Conservation (phyloP, 345 rosid genomes). For the Luvunga scandens region DNA sequence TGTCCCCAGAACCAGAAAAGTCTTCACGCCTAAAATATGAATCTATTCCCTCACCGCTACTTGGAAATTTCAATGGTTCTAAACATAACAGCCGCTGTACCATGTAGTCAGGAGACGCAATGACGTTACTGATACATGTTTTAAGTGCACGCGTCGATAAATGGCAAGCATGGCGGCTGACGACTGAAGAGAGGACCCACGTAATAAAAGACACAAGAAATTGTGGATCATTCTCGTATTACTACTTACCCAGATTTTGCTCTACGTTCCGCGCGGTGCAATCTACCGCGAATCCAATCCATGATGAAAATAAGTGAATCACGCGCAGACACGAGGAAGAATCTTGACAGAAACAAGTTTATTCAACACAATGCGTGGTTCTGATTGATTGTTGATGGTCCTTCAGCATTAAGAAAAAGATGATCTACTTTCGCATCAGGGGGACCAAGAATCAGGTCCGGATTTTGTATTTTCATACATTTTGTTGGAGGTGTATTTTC, state of each 20-base stretch:
- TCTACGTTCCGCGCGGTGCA: not conserved
- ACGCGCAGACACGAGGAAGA: not conserved
- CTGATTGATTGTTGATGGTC: not conserved
- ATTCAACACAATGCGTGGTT: no score
- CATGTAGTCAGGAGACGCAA: not conserved
- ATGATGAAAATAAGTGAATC: no score
- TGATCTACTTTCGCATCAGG: not conserved
- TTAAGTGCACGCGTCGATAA: not conserved
- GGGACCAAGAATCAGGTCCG: not conserved
- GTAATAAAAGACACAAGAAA: no score
- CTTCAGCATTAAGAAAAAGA: not conserved
- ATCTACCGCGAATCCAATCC: not conserved
- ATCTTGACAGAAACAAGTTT: not conserved
- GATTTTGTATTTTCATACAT: not conserved
- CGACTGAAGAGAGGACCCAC: no score
- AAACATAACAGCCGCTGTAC: not conserved
- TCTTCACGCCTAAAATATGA: no score
- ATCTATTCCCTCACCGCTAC: not conserved
- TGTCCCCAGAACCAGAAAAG: no score
- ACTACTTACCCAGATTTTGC: not conserved
- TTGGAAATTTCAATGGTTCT: not conserved
- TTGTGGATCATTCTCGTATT: not conserved
- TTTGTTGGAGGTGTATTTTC: not conserved
- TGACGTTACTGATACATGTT: not conserved
- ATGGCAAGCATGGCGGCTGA: not conserved